A percentile compares a stretch with the other conserved stretches of the same genome.
These are phyloP conservation scores for Combretum micranthum DNA, from an alignment of 345 rosid species.

Conservation along the genomic window DNA sequence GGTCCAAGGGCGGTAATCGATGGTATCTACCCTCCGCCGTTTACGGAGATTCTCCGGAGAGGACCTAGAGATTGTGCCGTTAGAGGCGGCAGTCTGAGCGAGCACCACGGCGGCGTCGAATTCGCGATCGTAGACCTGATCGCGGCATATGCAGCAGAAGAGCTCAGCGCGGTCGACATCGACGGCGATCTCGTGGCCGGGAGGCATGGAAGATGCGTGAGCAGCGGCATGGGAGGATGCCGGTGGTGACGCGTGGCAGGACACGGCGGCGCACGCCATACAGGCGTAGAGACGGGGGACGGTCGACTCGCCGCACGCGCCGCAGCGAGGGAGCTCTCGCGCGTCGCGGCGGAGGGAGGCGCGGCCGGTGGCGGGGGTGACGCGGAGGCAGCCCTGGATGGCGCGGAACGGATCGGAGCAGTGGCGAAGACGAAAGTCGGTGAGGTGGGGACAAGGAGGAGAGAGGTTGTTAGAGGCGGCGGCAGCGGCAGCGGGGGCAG, in stretches of 20 bases:
- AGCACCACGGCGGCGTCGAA: conserved; percentile 64
- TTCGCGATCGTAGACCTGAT: conserved; percentile 77
- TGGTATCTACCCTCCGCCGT: conserved; percentile 46
- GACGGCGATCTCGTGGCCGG: conserved; percentile 54
- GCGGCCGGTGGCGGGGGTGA: conserved; percentile 49
- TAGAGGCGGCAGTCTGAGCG: conserved; percentile 41
- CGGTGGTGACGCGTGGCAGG: conserved; percentile 36
- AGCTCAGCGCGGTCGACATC: conserved; percentile 60
- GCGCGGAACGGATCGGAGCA: conserved; percentile 47
- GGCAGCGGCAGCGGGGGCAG: neutral
- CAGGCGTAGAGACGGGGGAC: conserved; percentile 47
- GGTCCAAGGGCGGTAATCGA: conserved; percentile 44
- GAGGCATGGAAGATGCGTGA: conserved; percentile 27
- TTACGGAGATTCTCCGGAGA: conserved; percentile 44
- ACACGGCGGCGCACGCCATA: conserved; percentile 45
- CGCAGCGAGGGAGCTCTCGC: conserved; percentile 47
- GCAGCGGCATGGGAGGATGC: conserved; percentile 37
- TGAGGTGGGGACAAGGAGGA: conserved; percentile 47
- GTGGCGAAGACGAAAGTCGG: conserved; percentile 40
- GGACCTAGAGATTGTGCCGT: conserved; percentile 28
- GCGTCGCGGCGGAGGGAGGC: conserved; percentile 45
- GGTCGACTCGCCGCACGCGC: conserved; percentile 28
- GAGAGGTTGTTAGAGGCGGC: conserved; percentile 4
- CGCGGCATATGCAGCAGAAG: conserved; percentile 50
- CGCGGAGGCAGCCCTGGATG: conserved; percentile 50